These are phyloP conservation scores for Solanum sejunctum DNA, from an alignment of 257 asterid species.

Conservation along the genomic window DNA sequence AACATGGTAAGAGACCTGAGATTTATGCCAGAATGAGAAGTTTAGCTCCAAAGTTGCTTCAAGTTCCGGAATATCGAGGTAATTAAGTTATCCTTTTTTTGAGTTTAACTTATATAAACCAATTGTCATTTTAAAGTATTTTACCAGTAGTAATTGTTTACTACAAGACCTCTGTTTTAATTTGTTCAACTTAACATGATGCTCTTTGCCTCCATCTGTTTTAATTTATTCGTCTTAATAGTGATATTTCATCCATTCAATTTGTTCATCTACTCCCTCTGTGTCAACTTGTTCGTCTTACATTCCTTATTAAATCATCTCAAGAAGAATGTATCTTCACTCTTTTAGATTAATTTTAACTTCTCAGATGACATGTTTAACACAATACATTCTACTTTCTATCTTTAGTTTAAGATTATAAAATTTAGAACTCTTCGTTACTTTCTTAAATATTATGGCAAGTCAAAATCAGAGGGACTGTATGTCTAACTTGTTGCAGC, in stretches of 20 bases:
- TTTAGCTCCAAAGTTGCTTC: slow-evolving; percentile 71
- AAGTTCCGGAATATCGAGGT: slow-evolving; percentile 89
- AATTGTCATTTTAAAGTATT: background rate
- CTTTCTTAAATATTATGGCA: background rate
- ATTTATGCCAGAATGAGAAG: slow-evolving; percentile 70
- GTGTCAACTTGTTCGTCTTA: too few relatives aligned
- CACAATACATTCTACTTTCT: too few relatives aligned
- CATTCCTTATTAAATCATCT: too few relatives aligned
- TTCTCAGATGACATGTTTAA: accelerated
- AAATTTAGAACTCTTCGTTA: accelerated
- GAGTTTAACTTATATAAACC: background rate
- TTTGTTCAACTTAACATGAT: background rate
- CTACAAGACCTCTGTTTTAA: background rate
- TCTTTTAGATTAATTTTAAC: background rate
- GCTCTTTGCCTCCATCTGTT: accelerated
- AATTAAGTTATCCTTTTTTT: background rate
- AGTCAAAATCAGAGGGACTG: too few relatives aligned
- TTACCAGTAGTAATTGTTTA: background rate
- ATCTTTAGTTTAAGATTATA: background rate
- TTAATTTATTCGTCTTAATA: too few relatives aligned
- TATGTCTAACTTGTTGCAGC: background rate
- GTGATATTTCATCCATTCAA: too few relatives aligned
- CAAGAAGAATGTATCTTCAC: background rate
- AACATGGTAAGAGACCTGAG: slow-evolving; percentile 68
- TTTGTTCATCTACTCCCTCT: background rate